A percentile compares a stretch with the other conserved stretches of the same genome.
phyloP scores from a whole-genome alignment of 1,284 basidiomycete genomes.

The Phellinidium pouzarii region DNA sequence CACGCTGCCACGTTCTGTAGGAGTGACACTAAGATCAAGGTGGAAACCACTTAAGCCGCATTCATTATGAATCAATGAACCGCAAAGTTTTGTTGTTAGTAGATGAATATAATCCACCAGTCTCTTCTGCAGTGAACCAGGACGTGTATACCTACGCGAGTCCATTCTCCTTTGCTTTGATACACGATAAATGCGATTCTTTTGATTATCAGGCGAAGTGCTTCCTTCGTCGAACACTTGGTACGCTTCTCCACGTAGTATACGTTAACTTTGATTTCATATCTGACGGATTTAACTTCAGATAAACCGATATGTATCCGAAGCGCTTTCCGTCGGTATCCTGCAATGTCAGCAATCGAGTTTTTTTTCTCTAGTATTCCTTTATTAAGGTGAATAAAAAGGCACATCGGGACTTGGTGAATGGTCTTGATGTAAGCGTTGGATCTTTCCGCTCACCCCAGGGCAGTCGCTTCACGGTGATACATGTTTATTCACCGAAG shows the following conservation, averaged over 20 bases:
- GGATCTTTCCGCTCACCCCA: not conserved
- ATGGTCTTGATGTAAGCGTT: too few species aligned
- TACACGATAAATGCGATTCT: not conserved
- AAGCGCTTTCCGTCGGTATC: not conserved
- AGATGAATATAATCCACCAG: not conserved
- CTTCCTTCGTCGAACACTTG: not conserved
- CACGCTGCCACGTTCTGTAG: not conserved
- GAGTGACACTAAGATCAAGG: not conserved
- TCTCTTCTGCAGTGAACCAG: not conserved
- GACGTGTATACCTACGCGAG: not conserved
- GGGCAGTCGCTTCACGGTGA: not conserved
- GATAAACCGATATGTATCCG: not conserved
- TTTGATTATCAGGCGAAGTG: not conserved
- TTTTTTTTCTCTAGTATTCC: not conserved
- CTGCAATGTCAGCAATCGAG: not conserved
- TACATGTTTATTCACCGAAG: not conserved
- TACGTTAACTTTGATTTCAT: too few species aligned
- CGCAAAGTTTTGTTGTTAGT: not conserved
- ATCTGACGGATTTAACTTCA: too few species aligned
- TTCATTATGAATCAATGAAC: not conserved
- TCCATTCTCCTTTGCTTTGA: too few species aligned
- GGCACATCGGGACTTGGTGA: too few species aligned
- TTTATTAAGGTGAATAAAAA: not conserved
- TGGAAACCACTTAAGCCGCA: not conserved
- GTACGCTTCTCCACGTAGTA: not conserved